Percentiles rank a stretch among this genome's conserved stretches.
phyloP scores from a whole-genome alignment of 345 rosid genomes.

The Eucalyptus paniculata region DNA sequence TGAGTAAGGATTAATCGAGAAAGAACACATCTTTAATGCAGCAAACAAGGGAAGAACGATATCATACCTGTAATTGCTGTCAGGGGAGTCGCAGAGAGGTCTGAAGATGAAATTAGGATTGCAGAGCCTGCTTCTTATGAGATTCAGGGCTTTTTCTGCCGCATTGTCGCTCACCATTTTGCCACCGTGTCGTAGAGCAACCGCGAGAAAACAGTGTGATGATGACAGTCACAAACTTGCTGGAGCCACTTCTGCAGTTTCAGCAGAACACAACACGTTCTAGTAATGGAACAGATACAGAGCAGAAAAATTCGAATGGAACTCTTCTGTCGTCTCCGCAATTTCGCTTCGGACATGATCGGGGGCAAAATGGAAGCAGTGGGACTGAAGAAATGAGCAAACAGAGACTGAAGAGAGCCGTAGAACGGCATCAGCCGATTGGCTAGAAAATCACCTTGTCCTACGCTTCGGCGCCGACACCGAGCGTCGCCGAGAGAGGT shows the following conservation, averaged over 20 bases:
- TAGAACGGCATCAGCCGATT: neutral
- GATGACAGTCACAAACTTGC: neutral
- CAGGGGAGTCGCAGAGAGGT: conserved; percentile 47
- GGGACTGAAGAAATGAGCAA: neutral
- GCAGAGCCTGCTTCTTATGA: conserved; percentile 60
- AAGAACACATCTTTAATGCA: neutral
- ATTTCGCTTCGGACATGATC: neutral
- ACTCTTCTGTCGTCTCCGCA: neutral
- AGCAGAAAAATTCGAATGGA: neutral
- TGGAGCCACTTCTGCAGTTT: neutral
- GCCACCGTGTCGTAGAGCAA: neutral
- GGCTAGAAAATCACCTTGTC: neutral
- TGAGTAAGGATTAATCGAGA: neutral
- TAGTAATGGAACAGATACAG: neutral
- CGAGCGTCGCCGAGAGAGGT: too few species aligned
- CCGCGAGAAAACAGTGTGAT: conserved; percentile 4
- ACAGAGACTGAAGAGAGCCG: neutral
- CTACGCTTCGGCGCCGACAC: neutral
- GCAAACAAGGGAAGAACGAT: neutral
- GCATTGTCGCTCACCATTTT: conserved; percentile 25
- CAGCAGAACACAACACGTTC: neutral
- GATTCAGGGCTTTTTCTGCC: conserved; percentile 29
- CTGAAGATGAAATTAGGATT: conserved; percentile 52
- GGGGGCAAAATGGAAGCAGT: neutral
- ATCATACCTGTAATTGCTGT: conserved; percentile 68